Evolutionary conservation across 805 yeast species (phyloP).

Genomic region (Hanseniaspora lindneri): DNA sequence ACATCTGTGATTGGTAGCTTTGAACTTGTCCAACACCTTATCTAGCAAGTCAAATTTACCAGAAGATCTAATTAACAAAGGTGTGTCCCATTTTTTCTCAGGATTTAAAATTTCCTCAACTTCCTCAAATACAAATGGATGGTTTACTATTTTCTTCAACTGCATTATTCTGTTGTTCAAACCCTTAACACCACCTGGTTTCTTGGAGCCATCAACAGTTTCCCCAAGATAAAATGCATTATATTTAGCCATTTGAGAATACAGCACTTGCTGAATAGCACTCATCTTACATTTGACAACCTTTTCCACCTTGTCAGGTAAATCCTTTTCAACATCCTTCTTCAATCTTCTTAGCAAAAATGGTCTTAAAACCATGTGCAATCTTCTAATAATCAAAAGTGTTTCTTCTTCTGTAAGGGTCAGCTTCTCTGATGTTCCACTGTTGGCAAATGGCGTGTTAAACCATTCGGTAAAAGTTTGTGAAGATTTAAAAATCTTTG

Average conservation of each 20-base stretch:
- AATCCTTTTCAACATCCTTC: constrained; percentile 75
- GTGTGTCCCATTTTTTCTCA: constrained; percentile 42
- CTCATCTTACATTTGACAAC: constrained; percentile 70
- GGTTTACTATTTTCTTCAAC: constrained; percentile 71
- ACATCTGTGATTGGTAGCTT: constrained; percentile 64
- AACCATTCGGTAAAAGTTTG: constrained; percentile 85
- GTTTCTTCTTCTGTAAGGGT: constrained; percentile 81
- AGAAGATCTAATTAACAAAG: constrained; percentile 59
- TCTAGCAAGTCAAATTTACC: constrained; percentile 76
- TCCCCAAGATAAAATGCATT: constrained; percentile 54
- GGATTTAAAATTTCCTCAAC: constrained; percentile 63
- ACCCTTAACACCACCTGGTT: constrained; percentile 61
- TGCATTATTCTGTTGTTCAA: constrained; percentile 77
- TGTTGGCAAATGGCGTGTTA: constrained; percentile 76
- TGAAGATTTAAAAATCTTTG: constrained; percentile 74
- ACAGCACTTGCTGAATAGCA: constrained; percentile 55
- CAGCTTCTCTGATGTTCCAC: constrained; percentile 70
- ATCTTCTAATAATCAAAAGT: constrained; percentile 65
- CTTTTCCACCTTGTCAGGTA: constrained; percentile 74
- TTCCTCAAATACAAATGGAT: constrained; percentile 78
- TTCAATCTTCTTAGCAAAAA: constrained; percentile 72
- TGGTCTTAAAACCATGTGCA: constrained; percentile 77
- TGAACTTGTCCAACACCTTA: constrained; percentile 61
- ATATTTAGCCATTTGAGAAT: constrained; percentile 66
- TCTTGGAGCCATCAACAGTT: constrained; percentile 41